These are phyloP conservation scores for Fusarium sp. DNA, from an alignment of 2,329 filamentous ascomycete genomes.

Conservation along the genomic window DNA sequence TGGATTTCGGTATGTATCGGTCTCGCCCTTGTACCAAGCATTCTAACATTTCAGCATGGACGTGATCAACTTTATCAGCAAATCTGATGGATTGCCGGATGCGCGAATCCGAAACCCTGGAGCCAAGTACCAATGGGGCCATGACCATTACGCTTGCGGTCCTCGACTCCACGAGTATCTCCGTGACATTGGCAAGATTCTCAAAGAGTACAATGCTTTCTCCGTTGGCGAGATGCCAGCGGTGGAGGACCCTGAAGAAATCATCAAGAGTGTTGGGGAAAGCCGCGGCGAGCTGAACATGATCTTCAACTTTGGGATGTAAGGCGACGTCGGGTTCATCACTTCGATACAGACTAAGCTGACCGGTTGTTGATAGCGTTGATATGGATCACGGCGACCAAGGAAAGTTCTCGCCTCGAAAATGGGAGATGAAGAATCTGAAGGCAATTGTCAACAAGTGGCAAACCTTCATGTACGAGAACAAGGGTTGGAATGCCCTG, in stretches of 20 bases:
- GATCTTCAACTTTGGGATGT: constrained; percentile 70
- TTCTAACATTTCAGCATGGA: constrained; percentile 58
- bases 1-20: constrained; percentile 62
- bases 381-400: constrained; percentile 64
- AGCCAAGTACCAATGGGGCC: constrained; percentile 58
- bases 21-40: accelerated
- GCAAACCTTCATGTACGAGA: constrained; percentile 56
- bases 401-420: constrained; percentile 29
- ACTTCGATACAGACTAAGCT: background rate
- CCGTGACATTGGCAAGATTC: constrained; percentile 67
- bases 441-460: constrained; percentile 52
- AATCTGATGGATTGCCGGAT: constrained; percentile 65
- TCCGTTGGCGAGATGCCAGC: constrained; percentile 74
- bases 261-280: constrained; percentile 65
- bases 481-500: constrained; percentile 66
- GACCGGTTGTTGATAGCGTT: constrained; percentile 48
- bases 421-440: constrained; percentile 31
- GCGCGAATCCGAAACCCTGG: constrained; percentile 56
- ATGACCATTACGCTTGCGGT: constrained; percentile 63
- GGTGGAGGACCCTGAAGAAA: constrained; percentile 63
- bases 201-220: constrained; percentile 65
- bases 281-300: constrained; percentile 65
- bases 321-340: background rate
- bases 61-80: constrained; percentile 74
- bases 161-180: constrained; percentile 72